Base-by-base conservation (phyloP, 1,284 basidiomycete species). In the Papiliotrema nemorosa region DNA sequence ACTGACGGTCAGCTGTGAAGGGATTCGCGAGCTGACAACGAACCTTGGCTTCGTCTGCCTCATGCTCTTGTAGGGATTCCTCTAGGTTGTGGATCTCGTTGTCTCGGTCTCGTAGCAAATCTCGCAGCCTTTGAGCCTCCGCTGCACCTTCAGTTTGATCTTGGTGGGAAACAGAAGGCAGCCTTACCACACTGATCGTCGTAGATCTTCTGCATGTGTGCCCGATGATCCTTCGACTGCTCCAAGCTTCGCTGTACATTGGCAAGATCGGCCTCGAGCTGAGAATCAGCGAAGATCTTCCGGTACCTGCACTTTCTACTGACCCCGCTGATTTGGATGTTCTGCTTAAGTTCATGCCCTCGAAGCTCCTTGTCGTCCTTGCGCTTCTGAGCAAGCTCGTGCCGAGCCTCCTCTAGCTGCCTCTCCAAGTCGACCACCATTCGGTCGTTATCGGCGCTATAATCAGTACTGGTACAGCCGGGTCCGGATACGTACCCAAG, bases 291-390 rank as follows among this genome's bases (percentile, higher is more conserved):
- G 16, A 2, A 39, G 9, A 0, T 18, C n/a, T n/a, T n/a, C n/a
- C n/a, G n/a, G n/a, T n/a, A n/a, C n/a, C n/a, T n/a, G n/a, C n/a
- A n/a, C n/a, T 12, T 12, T 2, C 10, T 12, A 56, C 66, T 57
- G 21, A 71, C 72, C 13, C 65, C 62, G 13, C 66, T 62, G 38
- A 76, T 76, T 47, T 73, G 72, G 22, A 64, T 67, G 12, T 71
- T 49, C 45, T 73, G 66, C 14, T 69, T 60, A 29, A 70, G 66
- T 78, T 93, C 90, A 72, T 90, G 90, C 12, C 80, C 78, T 41
- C 87, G 79, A 55, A 91, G 71, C 63, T 94, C 90, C 74, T 93
- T 92, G 72, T 93, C 89, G 59, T 93, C 88, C 39, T 87, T 80
- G 69, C 88, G 86, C 4, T 85, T 84, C 6, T 82, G 78, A 13